Evolutionary conservation across 306 rosid genomes (phyloP), one percentile per base, ranked within the genome.

Genomic region (Lathyrus aphaca): DNA sequence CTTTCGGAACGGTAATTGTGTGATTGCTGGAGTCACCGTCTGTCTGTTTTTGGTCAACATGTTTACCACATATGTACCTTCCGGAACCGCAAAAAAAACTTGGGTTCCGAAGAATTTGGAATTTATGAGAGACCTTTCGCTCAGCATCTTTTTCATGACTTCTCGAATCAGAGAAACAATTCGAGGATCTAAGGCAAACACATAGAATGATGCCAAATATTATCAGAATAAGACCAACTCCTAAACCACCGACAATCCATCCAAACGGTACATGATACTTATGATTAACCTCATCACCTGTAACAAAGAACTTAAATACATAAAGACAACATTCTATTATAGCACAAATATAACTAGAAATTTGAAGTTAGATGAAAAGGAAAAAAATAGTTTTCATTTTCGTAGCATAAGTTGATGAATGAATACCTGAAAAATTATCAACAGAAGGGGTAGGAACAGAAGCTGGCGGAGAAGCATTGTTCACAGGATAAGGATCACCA

Each of bases 1-100:
- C 89, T 94, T 94, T 91, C 27, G 99, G 95, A 74, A 86, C 42
- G 6, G 83, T 71, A 55, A 48, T 56, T 62, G 85, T 87, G 76
- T 65, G 83, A 76, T 83, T 82, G 69, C 73, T 77, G 66, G 97
- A 73, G 64, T 89, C 99, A 38, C 64, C 79, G 44, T 77, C 91
- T 60, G 81, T 74, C 71, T 91, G 95, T 84, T 86, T 87, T 82
- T 79, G 82, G 17, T 82, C 92, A 50, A 82, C 81, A 80, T 86
- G 73, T 30, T 76, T 87, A 69, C 97, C 86, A 76, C 91, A 86
- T 48, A 79, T 77, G 58, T 84, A 85, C 84, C 97, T 85, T 77
- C 97, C 96, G 15, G 97, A 94, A 77, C 87, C 92, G 78, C 99
- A 91, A 61, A 86, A 87, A 69, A 91, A 94, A 79, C 86, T 94